phyloP scores from a whole-genome alignment of 23 red algal species.

The Gracilariopsis chorda region DNA sequence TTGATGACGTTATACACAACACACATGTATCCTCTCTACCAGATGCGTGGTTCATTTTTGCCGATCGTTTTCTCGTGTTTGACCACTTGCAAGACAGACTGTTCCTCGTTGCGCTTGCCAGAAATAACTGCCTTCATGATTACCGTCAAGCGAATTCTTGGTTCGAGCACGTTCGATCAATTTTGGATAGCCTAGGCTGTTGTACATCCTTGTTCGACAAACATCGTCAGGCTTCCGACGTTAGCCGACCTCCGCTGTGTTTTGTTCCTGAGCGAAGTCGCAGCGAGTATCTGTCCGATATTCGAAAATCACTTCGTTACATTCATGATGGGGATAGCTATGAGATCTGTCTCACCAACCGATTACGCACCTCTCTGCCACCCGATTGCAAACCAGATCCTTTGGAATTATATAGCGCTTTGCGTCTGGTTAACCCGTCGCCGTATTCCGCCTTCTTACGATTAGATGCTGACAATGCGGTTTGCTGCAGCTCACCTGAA shows the following conservation, averaged over 20 bases:
- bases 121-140: neutral
- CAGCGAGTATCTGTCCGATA: slow-evolving; percentile 62
- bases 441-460: slow-evolving; percentile 86
- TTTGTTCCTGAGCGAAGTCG: slow-evolving; percentile 60
- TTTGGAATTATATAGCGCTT: slow-evolving; percentile 50
- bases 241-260: neutral
- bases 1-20: slow-evolving; percentile 16
- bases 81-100: slow-evolving; percentile 62
- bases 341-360: slow-evolving; percentile 95
- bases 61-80: slow-evolving; percentile 58
- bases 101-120: slow-evolving; percentile 42
- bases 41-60: slow-evolving; percentile 77
- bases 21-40: slow-evolving; percentile 5
- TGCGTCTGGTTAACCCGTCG: slow-evolving; percentile 83
- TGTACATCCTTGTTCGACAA: neutral
- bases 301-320: slow-evolving; percentile 44
- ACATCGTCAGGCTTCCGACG: neutral
- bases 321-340: slow-evolving; percentile 85
- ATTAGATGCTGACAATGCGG: slow-evolving; percentile 33
- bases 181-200: neutral
- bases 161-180: neutral
- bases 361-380: slow-evolving; percentile 40
- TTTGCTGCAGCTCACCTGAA: slow-evolving; percentile 96
- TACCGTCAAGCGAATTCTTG: neutral
- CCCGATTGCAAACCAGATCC: slow-evolving; percentile 25